Base-by-base conservation (phyloP, 192 early-diverging fungal species). In the Oehlia diaphana region DNA sequence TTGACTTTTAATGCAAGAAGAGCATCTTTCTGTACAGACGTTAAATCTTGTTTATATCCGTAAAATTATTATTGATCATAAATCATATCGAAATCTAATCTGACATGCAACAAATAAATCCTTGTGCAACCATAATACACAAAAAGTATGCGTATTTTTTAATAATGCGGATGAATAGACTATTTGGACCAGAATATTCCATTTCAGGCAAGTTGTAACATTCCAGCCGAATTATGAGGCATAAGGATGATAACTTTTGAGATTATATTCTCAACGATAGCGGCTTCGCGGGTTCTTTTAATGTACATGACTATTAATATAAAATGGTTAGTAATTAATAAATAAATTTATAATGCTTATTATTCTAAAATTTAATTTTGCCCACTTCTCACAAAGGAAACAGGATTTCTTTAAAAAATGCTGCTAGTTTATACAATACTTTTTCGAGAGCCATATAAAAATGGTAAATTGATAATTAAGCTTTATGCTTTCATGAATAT, bases 91-190 rank as follows among this genome's bases (percentile, higher is more conserved):
- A 39, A 35, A 35, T 4, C 35, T 35, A 39, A 39, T 39, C 39
- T 39, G 6, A 39, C 39, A 7, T 8, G 28, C 28, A 31, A 31
- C 28, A 31, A 31, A 39, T 39, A 39, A 0, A 84, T 85, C 95
- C 86, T 88, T 99, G 98, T 44, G 90, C 94, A 92, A 99, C 98
- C 98, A 99, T 75, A 99, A 88, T 26, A 99, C 97, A 87, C 79
- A 94, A 81, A 87, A 97, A 98, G 86, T 99, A 86, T 1, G 98
- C 97, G 77, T 98, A 98, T 85, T 99, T 99, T 81, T 98, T 99
- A 85, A 98, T 97, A 23, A 99, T 89, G 71, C 97, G 95, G 76
- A 99, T 96, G 83, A 99, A 99, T 80, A 98, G 85, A 64, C 90
- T 92, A 83, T 95, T 97, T 76, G 98, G 92, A 66, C 93, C 97